Percentiles rank a stretch among this genome's conserved stretches.
Conservation (phyloP, 148 eudicot genomes). For the Fallopia convolvulus region DNA sequence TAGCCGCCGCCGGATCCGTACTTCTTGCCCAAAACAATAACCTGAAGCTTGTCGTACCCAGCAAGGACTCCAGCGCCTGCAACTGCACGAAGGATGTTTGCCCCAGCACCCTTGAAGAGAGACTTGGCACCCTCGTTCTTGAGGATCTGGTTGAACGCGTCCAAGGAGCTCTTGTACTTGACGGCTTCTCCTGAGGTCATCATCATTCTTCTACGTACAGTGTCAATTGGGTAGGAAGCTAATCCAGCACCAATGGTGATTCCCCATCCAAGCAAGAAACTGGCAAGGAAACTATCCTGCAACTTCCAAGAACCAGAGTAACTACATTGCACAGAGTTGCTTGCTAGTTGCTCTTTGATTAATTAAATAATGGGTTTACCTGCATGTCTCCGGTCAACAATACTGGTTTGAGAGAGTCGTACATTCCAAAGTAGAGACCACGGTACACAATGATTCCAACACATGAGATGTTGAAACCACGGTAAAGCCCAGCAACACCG, state of each 20-base stretch:
- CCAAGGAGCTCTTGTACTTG: conserved; percentile 15
- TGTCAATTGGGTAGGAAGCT: conserved; percentile 13
- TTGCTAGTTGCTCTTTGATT: background rate
- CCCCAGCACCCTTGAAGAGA: conserved; percentile 12
- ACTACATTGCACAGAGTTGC: background rate
- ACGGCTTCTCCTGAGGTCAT: conserved; percentile 11
- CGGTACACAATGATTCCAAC: conserved; percentile 76
- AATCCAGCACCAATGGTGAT: conserved; percentile 15
- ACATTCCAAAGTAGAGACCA: conserved; percentile 77
- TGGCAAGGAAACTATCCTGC: conserved; percentile 13
- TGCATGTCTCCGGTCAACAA: conserved; percentile 46
- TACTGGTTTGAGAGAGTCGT: conserved; percentile 72
- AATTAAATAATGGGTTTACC: conserved; percentile 24
- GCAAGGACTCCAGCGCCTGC: conserved; percentile 13
- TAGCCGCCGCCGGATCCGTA: conserved; percentile 13
- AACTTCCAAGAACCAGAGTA: background rate
- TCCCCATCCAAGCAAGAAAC: conserved; percentile 12
- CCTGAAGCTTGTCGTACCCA: conserved; percentile 15
- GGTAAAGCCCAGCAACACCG: conserved; percentile 75
- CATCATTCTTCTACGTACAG: conserved; percentile 7
- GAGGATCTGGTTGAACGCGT: conserved; percentile 10
- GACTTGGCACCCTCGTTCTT: conserved; percentile 13
- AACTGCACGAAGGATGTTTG: conserved; percentile 14
- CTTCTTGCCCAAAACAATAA: conserved; percentile 10
- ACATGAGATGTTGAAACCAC: conserved; percentile 75